Conservation (phyloP, 2,329 filamentous ascomycete species). For the Pseudocercospora fijiensis region DNA sequence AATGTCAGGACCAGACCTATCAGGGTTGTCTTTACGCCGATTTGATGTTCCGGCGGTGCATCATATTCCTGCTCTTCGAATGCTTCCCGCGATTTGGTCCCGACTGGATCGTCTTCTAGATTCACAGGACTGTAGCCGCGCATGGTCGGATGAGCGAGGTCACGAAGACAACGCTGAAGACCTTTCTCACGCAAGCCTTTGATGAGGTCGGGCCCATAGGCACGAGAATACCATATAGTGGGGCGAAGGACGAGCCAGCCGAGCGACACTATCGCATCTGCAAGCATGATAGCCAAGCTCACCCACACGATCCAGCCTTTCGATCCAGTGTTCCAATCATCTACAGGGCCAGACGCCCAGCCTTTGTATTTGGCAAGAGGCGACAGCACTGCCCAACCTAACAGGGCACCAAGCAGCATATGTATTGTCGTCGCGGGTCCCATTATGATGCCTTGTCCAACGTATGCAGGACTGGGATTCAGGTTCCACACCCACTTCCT, state of each 20-base stretch:
- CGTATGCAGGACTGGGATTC: constrained; percentile 94
- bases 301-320: constrained; percentile 99
- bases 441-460: constrained; percentile 98
- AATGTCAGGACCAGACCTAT: constrained; percentile 77
- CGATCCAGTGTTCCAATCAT: constrained; percentile 87
- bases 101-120: constrained; percentile 22
- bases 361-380: constrained; percentile 80
- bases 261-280: constrained; percentile 85
- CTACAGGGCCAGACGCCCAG: constrained; percentile 85
- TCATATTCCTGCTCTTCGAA: constrained; percentile 60
- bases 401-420: constrained; percentile 84
- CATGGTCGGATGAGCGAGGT: constrained; percentile 37
- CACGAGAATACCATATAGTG: constrained; percentile 50
- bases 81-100: constrained; percentile 3
- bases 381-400: constrained; percentile 89
- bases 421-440: constrained; percentile 91
- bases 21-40: constrained; percentile 68
- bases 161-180: constrained; percentile 36
- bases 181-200: constrained; percentile 33
- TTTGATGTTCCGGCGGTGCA: constrained; percentile 78
- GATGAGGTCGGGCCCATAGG: constrained; percentile 40
- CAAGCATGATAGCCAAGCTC: constrained; percentile 93
- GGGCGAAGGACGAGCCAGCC: constrained; percentile 72
- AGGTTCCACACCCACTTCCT: constrained; percentile 89
- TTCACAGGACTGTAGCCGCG: constrained; percentile 44